phyloP scores from a whole-genome alignment of 768 basidiomycete species.

The Hygrophorus russula region DNA sequence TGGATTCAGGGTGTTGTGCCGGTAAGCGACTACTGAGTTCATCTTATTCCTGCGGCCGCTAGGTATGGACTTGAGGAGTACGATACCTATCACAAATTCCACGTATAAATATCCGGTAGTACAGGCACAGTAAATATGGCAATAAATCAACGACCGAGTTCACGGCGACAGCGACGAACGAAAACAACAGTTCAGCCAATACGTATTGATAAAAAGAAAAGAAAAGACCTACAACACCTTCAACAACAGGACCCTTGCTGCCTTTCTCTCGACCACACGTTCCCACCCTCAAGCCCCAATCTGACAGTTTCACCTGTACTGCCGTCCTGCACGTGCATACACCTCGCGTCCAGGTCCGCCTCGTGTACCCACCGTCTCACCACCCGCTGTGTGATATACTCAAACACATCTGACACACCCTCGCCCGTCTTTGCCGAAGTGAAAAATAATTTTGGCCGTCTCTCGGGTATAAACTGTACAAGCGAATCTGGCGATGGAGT shows the following conservation, averaged over 20 bases:
- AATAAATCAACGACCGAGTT: no score
- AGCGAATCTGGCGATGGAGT: constrained; percentile 3
- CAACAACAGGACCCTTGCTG: background rate
- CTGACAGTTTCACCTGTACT: constrained; percentile 26
- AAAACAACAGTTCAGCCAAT: no score
- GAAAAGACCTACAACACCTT: background rate
- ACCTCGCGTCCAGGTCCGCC: constrained; percentile 38
- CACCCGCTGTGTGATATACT: constrained; percentile 59
- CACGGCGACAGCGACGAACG: no score
- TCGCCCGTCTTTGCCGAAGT: constrained; percentile 72
- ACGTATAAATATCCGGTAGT: no score
- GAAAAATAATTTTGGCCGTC: constrained; percentile 58
- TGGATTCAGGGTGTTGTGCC: constrained; percentile 13
- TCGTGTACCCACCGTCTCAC: constrained; percentile 57
- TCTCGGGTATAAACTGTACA: constrained; percentile 26
- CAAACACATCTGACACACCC: constrained; percentile 64
- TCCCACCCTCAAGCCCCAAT: constrained; percentile 13
- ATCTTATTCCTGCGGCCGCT: no score
- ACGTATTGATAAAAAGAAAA: no score
- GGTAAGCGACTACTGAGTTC: background rate
- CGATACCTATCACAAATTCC: no score
- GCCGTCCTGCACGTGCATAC: constrained; percentile 27
- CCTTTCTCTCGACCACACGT: background rate
- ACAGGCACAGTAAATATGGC: no score
- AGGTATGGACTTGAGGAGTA: no score